Base-by-base conservation (phyloP, 345 rosid species). In the Bruguiera sexangula region DNA sequence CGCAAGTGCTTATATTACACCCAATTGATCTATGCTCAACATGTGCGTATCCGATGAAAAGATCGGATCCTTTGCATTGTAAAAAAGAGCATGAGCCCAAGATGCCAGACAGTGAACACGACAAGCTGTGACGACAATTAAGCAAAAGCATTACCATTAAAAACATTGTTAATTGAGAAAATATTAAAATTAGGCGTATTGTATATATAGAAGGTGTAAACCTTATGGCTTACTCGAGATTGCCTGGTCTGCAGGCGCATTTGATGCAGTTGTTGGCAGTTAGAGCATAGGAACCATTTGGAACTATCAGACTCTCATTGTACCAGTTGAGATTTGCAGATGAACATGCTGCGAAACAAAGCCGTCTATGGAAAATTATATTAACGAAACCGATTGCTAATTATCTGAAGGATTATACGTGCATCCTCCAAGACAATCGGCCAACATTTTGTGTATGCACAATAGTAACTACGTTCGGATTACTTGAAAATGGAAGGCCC, bases 1-100 rank as follows among this genome's bases (percentile, higher is more conserved):
- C 55, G 32, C 75, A 74, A 50, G 62, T 8, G 26, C 69, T 74
- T n/a, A 74, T 20, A 39, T 70, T 78, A 63, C 78, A 78, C 13
- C 69, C 73, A 3, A 11, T 56, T 6, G 62, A 2, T 18, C 69
- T 67, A 19, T 62, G 69, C 11, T 21, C 39, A 7, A 70, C 53
- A 8, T 26, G 2, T 0, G 46, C 10, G 6, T 67, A 64, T 0
- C 82, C 82, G 6, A 78, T 52, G 10, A 70, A 73, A 6, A 74
- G 78, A n/a, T 70, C 30, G 6, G 76, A 70, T 9, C 62, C 76
- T 75, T 71, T 70, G 68, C 78, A 63, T 37, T 74, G 78, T 64
- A 78, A 51, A 15, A n/a, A 32, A 58, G 59, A 66, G 57, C 75
- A 74, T 9, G 69, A 27, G 1, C 37, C 29, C 4, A 10, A 63